A percentile compares a stretch with the other conserved stretches of the same genome.
Evolutionary conservation across 179 eudicot species (phyloP).

Genomic region (Spinacia oleracea): DNA sequence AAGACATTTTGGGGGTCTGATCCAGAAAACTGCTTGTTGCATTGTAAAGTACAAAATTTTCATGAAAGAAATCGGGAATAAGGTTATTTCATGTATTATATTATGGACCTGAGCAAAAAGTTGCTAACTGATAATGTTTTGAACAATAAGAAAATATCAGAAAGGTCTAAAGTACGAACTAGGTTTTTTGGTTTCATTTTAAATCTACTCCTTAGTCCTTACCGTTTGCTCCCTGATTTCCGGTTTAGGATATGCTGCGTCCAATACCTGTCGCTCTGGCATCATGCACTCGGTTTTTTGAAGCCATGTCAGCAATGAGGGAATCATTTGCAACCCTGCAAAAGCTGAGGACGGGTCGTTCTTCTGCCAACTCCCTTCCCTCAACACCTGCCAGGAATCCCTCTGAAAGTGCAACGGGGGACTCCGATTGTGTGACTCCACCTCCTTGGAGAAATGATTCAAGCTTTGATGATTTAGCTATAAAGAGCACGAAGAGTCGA

Average conservation of each 20-base stretch:
- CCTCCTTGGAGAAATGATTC: slow-evolving; percentile 70
- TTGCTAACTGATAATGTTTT: neutral
- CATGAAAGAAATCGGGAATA: neutral
- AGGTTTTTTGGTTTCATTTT: neutral
- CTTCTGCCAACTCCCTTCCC: slow-evolving; percentile 44
- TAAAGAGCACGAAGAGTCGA: slow-evolving; percentile 32
- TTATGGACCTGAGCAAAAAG: neutral
- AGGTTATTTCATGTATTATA: neutral
- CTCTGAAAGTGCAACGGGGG: slow-evolving; percentile 38
- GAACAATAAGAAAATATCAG: neutral
- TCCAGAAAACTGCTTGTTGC: neutral
- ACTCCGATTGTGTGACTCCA: slow-evolving; percentile 73
- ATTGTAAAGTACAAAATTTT: neutral
- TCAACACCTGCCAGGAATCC: slow-evolving; percentile 46
- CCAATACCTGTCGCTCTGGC: slow-evolving; percentile 99
- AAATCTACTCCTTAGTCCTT: neutral
- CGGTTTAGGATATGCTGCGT: slow-evolving; percentile 86
- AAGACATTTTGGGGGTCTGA: neutral
- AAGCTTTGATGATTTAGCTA: slow-evolving; percentile 54
- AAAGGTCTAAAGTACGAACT: neutral
- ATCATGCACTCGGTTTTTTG: slow-evolving; percentile 93
- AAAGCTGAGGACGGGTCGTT: slow-evolving; percentile 63
- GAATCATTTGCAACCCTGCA: slow-evolving; percentile 92
- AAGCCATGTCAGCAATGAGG: slow-evolving; percentile 99
- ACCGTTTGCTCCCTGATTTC: neutral